Base-by-base conservation (phyloP, 495 filamentous ascomycete genomes). In the Rostrohypoxylon terebratum region DNA sequence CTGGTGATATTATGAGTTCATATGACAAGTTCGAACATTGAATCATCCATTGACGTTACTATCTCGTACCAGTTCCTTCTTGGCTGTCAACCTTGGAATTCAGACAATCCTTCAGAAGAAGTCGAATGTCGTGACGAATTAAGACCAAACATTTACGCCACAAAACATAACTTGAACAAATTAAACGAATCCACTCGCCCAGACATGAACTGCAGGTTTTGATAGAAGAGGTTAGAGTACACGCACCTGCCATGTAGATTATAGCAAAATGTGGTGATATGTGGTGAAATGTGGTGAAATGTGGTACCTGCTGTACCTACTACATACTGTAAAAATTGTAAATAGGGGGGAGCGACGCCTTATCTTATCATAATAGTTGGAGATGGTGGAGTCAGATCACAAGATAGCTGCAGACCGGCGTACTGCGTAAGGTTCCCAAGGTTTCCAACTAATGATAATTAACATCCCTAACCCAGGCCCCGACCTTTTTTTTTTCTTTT, bases 351-450 rank as follows among this genome's bases (percentile, higher is more conserved):
- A 54, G 59, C 5, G 25, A 54, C 16, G 36, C 9, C 55, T 66
- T 71, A 71, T 71, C 68, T 71, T 61, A 71, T 71, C 68, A 55
- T 28, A 28, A 38, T 65, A 40, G 60, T 59, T 60, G 64, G 65
- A 60, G 66, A 50, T 36, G 38, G 55, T 62, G 70, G 65, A 64
- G 63, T 59, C 42, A 33, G 54, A 69, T 73, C 65, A 69, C 70
- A 73, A 73, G 70, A 66, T 69, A 51, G 53, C 33, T 53, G 58
- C 58, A 58, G 48, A 28, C 23, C 48, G 55, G 50, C 63, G 63
- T 66, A 66, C 28, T 28, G 28, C 28, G 28, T 28, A 28, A 28
- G 45, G 63, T 18, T 7, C 16, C 40, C 16, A 44, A 44, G 40
- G 40, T 34, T 33, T 16, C 53, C 53, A 54, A 28, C 31, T 44